phyloP scores from a whole-genome alignment of 78 protist genomes.

The Chrysochromulina parva region DNA sequence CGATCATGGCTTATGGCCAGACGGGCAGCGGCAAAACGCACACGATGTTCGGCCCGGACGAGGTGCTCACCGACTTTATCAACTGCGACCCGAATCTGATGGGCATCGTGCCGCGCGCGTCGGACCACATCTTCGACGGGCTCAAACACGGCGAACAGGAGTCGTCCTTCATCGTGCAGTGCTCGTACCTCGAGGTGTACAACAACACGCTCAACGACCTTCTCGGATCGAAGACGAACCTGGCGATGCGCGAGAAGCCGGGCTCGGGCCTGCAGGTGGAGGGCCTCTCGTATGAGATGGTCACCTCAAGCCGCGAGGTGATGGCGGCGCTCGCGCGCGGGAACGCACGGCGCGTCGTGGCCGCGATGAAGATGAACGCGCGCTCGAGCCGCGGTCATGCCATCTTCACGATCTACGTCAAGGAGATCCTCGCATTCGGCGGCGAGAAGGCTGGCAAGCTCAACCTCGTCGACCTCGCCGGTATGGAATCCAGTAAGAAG shows the following conservation, averaged over 20 bases:
- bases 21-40: no score
- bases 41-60: no score
- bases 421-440: background rate
- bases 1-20: no score
- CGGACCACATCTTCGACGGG: background rate
- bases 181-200: constrained; percentile 71
- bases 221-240: constrained; percentile 53
- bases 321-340: background rate
- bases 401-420: background rate
- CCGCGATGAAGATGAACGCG: background rate
- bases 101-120: background rate
- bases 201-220: constrained; percentile 77
- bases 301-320: background rate
- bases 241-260: no score
- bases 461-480: no score
- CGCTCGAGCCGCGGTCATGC: background rate
- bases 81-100: background rate
- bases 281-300: background rate
- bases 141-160: background rate
- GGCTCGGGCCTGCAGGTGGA: background rate
- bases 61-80: no score
- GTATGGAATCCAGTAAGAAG: background rate
- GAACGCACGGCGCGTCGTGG: background rate
- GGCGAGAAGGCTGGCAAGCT: no score
- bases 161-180: constrained; percentile 30